Base-by-base conservation (phyloP, 148 eudicot species). In the Vaccinium vitisidaea region DNA sequence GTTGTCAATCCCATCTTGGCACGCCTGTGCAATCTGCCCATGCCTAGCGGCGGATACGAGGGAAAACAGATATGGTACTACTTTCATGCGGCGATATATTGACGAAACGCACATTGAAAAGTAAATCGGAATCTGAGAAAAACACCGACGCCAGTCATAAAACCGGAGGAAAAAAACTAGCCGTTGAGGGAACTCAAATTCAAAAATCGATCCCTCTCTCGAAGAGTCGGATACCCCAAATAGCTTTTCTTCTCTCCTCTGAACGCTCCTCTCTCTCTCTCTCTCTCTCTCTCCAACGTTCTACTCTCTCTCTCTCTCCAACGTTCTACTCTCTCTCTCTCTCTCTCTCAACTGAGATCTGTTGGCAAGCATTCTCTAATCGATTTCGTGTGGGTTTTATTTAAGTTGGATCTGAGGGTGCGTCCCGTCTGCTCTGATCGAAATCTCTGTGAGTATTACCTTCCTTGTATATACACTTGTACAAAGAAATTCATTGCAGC, bases 101-200 rank as follows among this genome's bases (percentile, higher is more conserved):
- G 85, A 55, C 80, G 85, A 83, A 83, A 75, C 70, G 84, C 27
- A 16, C 54, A 71, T 59, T 8, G 2, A 23, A 13, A 16, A 52
- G 49, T n/a, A 76, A 76, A 50, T 27, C 27, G 4, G 27, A 12
- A n/a, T 4, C 80, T 43, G 80, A 77, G 59, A 65, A 50, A 53
- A 70, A 52, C 8, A 43, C 56, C 63, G 48, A 52, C 55, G 2
- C 13, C 1, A 6, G 1, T 49, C 48, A 78, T 53, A 52, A 15
- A 55, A 79, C 67, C 49, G 18, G 50, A 75, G 70, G 75, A 75
- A 83, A 5, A 75, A 69, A 56, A 83, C 85, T 83, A 83, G 85
- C 85, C 85, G 85, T 83, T 83, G 80, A 23, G 52, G 53, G 52
- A 23, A 67, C 46, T 71, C 9, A 75, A 83, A 54, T 83, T 83